Evolutionary conservation across 2,329 filamentous ascomycete species (phyloP), one percentile per base, ranked within the genome.

Genomic region (Esteya vermicola): DNA sequence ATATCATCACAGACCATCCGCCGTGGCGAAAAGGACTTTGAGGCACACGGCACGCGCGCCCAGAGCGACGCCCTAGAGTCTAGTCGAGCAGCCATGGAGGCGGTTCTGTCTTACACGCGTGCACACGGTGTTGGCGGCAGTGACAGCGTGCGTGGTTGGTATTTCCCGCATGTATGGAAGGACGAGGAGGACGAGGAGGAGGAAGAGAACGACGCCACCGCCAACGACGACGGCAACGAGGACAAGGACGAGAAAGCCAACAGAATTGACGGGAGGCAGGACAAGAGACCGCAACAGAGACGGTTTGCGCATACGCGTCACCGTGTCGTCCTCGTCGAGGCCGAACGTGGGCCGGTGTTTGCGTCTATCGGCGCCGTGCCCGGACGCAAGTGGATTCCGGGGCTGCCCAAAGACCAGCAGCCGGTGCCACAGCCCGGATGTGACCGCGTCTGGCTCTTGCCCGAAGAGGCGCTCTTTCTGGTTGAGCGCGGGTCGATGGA

Each of bases 1-100:
- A 58, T 68, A 33, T 69, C 68, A 9, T 58, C 66, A 38, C 75
- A 76, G 50, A 71, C 88, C 10, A 85, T 93, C 27, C 86, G 89
- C 48, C 85, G 86, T 47, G 91, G 91, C 45, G 86, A 93, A 57
- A 98, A 98, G 59, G 91, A 98, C 62, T 98, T 95, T 57, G 91
- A 96, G 61, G 79, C 83, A 22, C 86, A 96, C 60, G 83, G 84
- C 36, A 96, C 91, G 3, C 72, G 75, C 25, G 75, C 83, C 25
- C 91, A 98, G 59, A 76, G 80, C 48, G 70, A 72, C 42, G 74
- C 80, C 9, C 76, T 98, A 38, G 81, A 85, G 52, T 74, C 82
- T 35, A 93, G 85, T 46, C 78, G 89, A 40, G 69, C 72, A 49
- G 89, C 88, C 18, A 91, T 98, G 81, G 83, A 93, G 58, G 78